Evolutionary conservation across 352 stramenopile species (phyloP).

Genomic region (Phytophthora crassamura): DNA sequence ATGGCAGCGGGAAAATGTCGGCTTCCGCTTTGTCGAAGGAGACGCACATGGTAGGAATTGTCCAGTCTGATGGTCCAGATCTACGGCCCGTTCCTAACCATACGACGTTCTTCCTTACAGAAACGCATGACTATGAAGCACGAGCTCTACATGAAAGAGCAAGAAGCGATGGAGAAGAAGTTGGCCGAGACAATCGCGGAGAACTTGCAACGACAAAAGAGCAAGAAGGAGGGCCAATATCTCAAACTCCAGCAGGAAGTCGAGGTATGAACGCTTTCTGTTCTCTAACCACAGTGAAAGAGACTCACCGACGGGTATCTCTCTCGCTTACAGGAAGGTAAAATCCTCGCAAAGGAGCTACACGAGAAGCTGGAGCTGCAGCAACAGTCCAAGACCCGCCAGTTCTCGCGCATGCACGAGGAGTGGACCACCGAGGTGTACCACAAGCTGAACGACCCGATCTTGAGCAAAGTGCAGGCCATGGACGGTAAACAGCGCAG

Average conservation of each 20-base stretch:
- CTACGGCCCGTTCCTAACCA: not conserved
- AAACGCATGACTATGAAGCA: conserved; percentile 81
- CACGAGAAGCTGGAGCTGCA: conserved; percentile 71
- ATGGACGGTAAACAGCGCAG: conserved; percentile 65
- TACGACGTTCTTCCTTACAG: conserved; percentile 18
- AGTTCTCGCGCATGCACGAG: conserved; percentile 77
- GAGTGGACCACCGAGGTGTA: conserved; percentile 74
- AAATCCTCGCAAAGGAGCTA: conserved; percentile 64
- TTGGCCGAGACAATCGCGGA: conserved; percentile 69
- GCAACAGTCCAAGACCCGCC: conserved; percentile 62
- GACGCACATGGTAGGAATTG: conserved; percentile 47
- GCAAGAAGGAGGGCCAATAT: conserved; percentile 72
- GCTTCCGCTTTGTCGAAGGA: conserved; percentile 63
- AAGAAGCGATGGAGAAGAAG: conserved; percentile 68
- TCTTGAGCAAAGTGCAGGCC: conserved; percentile 55
- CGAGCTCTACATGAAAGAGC: conserved; percentile 74
- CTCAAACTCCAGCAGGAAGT: conserved; percentile 74
- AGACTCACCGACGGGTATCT: no score
- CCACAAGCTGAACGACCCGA: conserved; percentile 76
- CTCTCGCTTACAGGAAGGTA: conserved; percentile 44
- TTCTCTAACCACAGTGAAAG: not conserved
- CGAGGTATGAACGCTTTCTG: conserved; percentile 41
- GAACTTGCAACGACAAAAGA: conserved; percentile 67
- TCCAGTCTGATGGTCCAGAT: conserved; percentile 5
- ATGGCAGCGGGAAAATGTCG: conserved; percentile 31